phyloP scores from a whole-genome alignment of 257 asterid genomes.

The Primulina eburnea region DNA sequence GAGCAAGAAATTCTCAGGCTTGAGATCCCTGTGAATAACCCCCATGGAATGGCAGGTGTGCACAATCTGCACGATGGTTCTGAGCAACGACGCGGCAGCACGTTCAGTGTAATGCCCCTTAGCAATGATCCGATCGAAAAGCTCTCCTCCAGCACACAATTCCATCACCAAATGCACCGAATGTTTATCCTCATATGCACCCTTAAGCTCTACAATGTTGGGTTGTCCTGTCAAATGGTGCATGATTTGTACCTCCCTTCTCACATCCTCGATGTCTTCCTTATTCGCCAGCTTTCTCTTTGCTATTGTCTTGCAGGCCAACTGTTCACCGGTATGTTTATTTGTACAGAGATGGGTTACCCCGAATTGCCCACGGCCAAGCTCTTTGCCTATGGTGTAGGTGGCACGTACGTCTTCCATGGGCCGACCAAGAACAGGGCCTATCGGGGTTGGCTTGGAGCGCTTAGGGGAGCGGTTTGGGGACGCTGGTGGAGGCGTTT shows the following conservation, averaged over 20 bases:
- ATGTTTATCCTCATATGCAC: constrained; percentile 63
- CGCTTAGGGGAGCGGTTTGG: constrained; percentile 32
- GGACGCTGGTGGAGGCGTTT: constrained; percentile 40
- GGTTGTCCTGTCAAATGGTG: constrained; percentile 60
- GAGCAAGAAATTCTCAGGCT: constrained; percentile 63
- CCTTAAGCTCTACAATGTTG: constrained; percentile 58
- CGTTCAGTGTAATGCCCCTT: constrained; percentile 65
- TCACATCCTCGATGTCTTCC: constrained; percentile 62
- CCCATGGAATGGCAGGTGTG: constrained; percentile 68
- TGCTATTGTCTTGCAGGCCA: constrained; percentile 64
- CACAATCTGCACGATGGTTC: constrained; percentile 63
- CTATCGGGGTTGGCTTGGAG: constrained; percentile 34
- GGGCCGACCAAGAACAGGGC: constrained; percentile 60
- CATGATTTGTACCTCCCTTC: constrained; percentile 69
- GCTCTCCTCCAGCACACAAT: constrained; percentile 66
- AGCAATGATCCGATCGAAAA: constrained; percentile 55
- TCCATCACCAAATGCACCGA: constrained; percentile 64
- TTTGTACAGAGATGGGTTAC: constrained; percentile 55
- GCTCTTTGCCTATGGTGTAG: constrained; percentile 63
- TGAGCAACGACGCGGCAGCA: constrained; percentile 57
- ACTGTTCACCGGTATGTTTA: constrained; percentile 52
- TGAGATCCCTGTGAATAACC: constrained; percentile 63
- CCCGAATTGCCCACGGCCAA: constrained; percentile 62
- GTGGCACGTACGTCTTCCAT: constrained; percentile 48
- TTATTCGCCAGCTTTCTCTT: constrained; percentile 55